Percentiles rank a stretch among this genome's conserved stretches.
Evolutionary conservation across 257 asterid species (phyloP).

Genomic region (Linaria vulgaris): DNA sequence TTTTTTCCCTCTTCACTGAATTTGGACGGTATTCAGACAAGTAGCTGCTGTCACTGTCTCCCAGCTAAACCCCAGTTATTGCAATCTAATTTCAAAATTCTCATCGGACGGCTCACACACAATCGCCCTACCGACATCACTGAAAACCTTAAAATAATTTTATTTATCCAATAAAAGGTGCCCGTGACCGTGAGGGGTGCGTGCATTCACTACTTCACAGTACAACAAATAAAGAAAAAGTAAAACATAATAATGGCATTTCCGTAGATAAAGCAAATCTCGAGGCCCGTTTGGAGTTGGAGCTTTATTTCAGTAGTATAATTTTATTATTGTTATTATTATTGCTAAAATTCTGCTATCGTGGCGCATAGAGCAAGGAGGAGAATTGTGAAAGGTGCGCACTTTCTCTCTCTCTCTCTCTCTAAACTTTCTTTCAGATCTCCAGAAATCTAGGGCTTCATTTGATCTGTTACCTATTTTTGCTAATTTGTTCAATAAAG

Average conservation of each 20-base stretch:
- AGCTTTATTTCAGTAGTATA: too few species aligned
- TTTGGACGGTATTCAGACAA: neutral
- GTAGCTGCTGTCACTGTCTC: conserved; percentile 9
- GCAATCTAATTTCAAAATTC: conserved; percentile 4
- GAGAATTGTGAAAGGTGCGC: conserved; percentile 47
- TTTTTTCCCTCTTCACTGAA: neutral
- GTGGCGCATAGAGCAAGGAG: conserved; percentile 43
- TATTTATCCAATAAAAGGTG: neutral
- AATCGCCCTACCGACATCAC: too few species aligned
- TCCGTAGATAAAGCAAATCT: conserved; percentile 27
- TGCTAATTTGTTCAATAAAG: conserved; percentile 27
- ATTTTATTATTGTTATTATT: too few species aligned
- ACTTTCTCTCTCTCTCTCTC: conserved; percentile 35
- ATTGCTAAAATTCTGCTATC: conserved; percentile 29
- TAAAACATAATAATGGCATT: conserved; percentile 23
- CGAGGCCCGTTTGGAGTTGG: too few species aligned
- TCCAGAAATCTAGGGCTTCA: conserved; percentile 39
- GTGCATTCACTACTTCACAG: neutral
- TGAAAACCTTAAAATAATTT: too few species aligned
- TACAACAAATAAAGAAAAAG: too few species aligned
- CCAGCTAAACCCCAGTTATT: conserved; percentile 15
- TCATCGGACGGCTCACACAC: conserved; percentile 16
- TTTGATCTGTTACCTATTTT: conserved; percentile 8
- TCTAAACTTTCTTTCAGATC: conserved; percentile 36
- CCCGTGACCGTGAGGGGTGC: too few species aligned